Evolutionary conservation across 331 rosid genomes (phyloP).

Genomic region (Malus hybrid): DNA sequence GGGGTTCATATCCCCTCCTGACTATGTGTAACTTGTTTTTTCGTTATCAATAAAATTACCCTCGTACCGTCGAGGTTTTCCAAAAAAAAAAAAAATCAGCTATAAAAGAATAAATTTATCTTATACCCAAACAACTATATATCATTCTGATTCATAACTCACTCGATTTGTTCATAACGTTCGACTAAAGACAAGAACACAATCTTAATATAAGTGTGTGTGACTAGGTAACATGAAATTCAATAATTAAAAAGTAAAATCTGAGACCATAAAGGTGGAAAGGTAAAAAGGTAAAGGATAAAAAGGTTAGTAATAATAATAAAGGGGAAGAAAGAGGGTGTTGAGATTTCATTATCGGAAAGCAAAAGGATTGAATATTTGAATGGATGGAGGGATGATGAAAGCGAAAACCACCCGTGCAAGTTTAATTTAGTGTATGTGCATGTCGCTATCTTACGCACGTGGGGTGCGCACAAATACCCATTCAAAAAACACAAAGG

Average conservation of each 20-base stretch:
- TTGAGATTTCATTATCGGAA: neutral
- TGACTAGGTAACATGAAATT: neutral
- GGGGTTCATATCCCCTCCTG: too few relatives aligned
- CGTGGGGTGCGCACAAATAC: conserved; percentile 39
- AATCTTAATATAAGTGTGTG: neutral
- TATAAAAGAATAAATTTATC: too few relatives aligned
- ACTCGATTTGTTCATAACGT: neutral
- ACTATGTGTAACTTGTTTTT: too few relatives aligned
- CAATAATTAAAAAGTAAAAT: neutral
- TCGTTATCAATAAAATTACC: too few relatives aligned
- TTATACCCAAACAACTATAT: too few relatives aligned
- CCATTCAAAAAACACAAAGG: conserved; percentile 7
- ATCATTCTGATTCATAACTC: too few relatives aligned
- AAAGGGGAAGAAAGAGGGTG: conserved; percentile 1
- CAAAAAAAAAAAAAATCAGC: too few relatives aligned
- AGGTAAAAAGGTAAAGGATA: neutral
- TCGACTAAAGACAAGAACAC: neutral
- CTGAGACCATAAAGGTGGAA: too few relatives aligned
- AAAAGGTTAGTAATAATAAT: neutral
- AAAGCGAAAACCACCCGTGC: conserved; percentile 44
- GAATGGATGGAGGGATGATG: neutral
- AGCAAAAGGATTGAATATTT: conserved; percentile 16
- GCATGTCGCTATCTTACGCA: conserved; percentile 49
- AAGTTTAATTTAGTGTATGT: conserved; percentile 23
- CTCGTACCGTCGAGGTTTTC: too few relatives aligned